Base-by-base conservation (phyloP, 257 asterid genomes). In the Mentha longifolia region DNA sequence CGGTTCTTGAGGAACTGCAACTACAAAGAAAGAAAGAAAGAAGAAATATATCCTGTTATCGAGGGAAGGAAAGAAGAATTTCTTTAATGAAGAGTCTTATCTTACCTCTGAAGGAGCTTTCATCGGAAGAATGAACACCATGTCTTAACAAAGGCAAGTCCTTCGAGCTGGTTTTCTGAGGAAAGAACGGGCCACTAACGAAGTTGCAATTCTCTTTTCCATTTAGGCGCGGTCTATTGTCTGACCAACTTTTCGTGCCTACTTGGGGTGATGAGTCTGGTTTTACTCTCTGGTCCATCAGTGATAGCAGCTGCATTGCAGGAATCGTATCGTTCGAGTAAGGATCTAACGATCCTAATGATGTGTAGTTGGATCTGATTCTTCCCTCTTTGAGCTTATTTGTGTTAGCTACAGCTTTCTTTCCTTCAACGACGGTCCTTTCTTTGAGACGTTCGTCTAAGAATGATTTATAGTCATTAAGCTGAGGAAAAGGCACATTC, bases 231-330 rank as follows among this genome's bases (percentile, higher is more conserved):
- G 88, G 86, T 7, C 8, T 33, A 3, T 33, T 33, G 37, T 33
- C 37, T 25, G 28, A 25, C 28, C 1, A 33, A 33, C 37, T 28
- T 28, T 28, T 28, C 31, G 31, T 28, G 45, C 84, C 92, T 30
- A 78, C 51, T 67, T 79, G 70, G 69, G 73, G 31, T 1, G 89
- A 81, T 45, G 87, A 35, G 41, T 68, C 61, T 0, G 89, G 74
- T 22, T 70, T 71, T 30, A 81, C 71, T 35, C 84, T 67, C 49
- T 76, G 87, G 67, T 92, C 87, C 96, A 88, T 90, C 78, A 90
- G 76, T 55, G 92, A 87, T 14, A 90, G 84, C 79, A 93, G 66
- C 67, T 88, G 94, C 95, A 93, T 78, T 25, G 97, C 96, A 10
- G 91, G 96, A 74, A 91, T 93, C 17, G 86, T 81, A 9, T 89